Evolutionary conservation across 2,329 filamentous ascomycete genomes (phyloP).

Genomic region (Aspergillus tanneri): DNA sequence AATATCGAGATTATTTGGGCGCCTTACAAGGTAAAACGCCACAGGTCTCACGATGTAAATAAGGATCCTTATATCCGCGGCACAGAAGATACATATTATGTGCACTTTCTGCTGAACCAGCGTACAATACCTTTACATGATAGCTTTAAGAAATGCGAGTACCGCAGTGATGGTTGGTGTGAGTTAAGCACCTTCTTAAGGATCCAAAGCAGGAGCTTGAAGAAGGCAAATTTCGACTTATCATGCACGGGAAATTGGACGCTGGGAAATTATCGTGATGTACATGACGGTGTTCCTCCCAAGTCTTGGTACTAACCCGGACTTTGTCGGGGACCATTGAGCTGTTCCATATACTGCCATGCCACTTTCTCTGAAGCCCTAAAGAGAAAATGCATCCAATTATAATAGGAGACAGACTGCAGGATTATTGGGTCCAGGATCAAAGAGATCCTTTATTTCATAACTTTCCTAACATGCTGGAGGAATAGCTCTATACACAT

Average conservation of each 20-base stretch:
- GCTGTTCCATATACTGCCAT: too few species aligned
- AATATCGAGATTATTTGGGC: conserved; percentile 73
- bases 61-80: not conserved
- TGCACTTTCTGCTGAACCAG: conserved; percentile 74
- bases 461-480: too few species aligned
- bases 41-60: conserved; percentile 32
- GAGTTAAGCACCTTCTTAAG: conserved; percentile 67
- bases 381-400: too few species aligned
- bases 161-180: conserved; percentile 73
- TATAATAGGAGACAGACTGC: too few species aligned
- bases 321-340: too few species aligned
- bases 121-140: conserved; percentile 67
- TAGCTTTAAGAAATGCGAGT: conserved; percentile 65
- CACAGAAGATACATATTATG: conserved; percentile 59
- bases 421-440: too few species aligned
- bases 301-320: too few species aligned
- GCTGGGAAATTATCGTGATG: conserved; percentile 22
- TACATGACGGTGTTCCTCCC: conserved; percentile 23
- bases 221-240: conserved; percentile 61
- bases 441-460: too few species aligned
- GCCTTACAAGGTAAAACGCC: conserved; percentile 60
- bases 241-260: conserved; percentile 59
- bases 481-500: too few species aligned
- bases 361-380: too few species aligned
- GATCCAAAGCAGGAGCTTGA: conserved; percentile 59